These are phyloP conservation scores for Apophysomyces sp. DNA, from an alignment of 371 early-diverging fungal genomes.

Conservation along the genomic window DNA sequence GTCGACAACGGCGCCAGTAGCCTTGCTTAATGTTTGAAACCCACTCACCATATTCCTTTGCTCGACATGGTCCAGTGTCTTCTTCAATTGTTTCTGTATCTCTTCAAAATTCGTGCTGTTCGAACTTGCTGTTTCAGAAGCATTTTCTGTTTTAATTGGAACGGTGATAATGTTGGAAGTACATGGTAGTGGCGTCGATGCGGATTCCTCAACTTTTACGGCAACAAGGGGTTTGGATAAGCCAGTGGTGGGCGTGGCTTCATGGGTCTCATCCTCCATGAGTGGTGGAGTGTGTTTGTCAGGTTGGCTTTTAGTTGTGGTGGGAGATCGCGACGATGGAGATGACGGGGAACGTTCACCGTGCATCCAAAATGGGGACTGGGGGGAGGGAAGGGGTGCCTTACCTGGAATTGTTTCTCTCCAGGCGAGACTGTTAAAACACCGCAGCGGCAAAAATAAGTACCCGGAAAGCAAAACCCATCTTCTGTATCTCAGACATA, in stretches of 20 bases:
- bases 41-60: slow-evolving; percentile 67
- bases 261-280: neutral
- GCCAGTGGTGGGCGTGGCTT: neutral
- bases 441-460: no score
- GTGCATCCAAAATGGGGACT: neutral
- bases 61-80: slow-evolving; percentile 68
- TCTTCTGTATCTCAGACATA: no score
- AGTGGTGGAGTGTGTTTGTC: neutral
- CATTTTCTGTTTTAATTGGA: neutral
- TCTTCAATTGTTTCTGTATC: slow-evolving; percentile 71
- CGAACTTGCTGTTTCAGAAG: slow-evolving; percentile 4
- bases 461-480: no score
- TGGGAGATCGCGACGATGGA: neutral
- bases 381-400: neutral
- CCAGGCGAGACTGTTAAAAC: no score
- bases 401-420: no score
- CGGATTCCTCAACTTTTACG: neutral
- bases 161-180: neutral
- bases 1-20: slow-evolving; percentile 70
- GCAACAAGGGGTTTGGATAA: neutral
- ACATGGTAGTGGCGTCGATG: neutral
- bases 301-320: neutral
- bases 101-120: slow-evolving; percentile 58
- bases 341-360: neutral
- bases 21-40: slow-evolving; percentile 69